Conservation (phyloP, 345 rosid genomes). For the Citrus glauca region DNA sequence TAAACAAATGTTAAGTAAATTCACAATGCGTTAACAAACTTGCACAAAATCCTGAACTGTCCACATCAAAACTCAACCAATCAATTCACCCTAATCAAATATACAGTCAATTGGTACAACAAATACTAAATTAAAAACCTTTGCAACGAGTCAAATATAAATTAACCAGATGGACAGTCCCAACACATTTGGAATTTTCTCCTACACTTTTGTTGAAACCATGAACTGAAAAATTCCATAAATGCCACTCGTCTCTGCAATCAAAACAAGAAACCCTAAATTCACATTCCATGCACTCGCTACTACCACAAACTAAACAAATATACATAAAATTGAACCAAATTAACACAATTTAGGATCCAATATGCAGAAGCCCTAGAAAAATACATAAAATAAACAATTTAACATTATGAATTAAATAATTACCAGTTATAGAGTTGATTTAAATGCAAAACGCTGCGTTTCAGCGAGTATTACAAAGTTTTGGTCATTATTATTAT, state of each 20-base stretch:
- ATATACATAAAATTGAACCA: constrained; percentile 10
- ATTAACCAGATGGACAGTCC: constrained; percentile 29
- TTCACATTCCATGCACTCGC: constrained; percentile 13
- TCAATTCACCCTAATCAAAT: not conserved
- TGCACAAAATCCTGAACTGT: not conserved
- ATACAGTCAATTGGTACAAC: not conserved
- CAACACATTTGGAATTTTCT: constrained; percentile 20
- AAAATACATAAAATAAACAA: not conserved
- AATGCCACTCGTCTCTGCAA: constrained; percentile 42
- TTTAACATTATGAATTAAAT: not conserved
- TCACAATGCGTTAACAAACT: not conserved
- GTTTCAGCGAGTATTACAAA: not conserved
- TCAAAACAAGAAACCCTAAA: constrained; percentile 41
- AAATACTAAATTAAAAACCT: constrained; percentile 5
- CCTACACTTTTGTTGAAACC: constrained; percentile 20
- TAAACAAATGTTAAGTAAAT: not conserved
- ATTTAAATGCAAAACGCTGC: not conserved
- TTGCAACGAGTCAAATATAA: constrained; percentile 8
- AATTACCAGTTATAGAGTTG: constrained; percentile 10
- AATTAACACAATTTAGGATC: constrained; percentile 19
- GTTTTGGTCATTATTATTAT: no score
- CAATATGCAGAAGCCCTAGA: constrained; percentile 27
- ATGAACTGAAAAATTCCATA: constrained; percentile 26
- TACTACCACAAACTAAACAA: constrained; percentile 8
- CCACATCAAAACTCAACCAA: not conserved